These are phyloP conservation scores for Tilletia walkeri DNA, from an alignment of 1,284 basidiomycete genomes.

Conservation along the genomic window DNA sequence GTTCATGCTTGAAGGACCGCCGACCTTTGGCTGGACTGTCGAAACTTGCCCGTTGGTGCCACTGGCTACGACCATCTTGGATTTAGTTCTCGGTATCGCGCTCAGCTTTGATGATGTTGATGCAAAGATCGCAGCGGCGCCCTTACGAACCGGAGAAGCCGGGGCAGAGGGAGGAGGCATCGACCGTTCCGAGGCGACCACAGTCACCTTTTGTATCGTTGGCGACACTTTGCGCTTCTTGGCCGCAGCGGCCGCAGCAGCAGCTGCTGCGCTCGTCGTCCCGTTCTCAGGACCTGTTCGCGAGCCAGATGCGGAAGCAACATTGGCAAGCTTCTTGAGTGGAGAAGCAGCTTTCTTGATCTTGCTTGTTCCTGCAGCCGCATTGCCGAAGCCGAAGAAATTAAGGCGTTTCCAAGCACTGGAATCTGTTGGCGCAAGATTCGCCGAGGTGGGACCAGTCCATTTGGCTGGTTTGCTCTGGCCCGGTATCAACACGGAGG, in stretches of 20 bases:
- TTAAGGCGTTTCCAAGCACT: not conserved
- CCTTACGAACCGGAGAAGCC: not conserved
- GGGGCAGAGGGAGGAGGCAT: not conserved
- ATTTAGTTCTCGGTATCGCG: too few species aligned
- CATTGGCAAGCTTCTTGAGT: constrained; percentile 4
- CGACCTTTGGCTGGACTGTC: too few species aligned
- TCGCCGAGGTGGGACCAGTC: not conserved
- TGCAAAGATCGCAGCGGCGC: not conserved
- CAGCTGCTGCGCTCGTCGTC: not conserved
- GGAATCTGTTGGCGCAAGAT: not conserved
- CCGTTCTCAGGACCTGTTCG: not conserved
- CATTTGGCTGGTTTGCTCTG: not conserved
- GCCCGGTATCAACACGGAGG: not conserved
- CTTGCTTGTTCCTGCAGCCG: not conserved
- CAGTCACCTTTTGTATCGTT: not conserved
- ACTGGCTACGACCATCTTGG: too few species aligned
- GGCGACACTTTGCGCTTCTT: constrained; percentile 16
- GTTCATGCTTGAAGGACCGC: too few species aligned
- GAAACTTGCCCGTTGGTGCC: too few species aligned
- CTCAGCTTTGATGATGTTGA: too few species aligned
- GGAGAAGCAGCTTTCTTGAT: constrained; percentile 8
- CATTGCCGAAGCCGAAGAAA: not conserved
- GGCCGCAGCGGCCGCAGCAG: not conserved
- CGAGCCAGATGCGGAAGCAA: not conserved
- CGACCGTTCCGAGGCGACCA: not conserved